A percentile compares a stretch with the other conserved stretches of the same genome.
Conservation (phyloP, 108 stramenopile species). For the Schizochytrium sp. region DNA sequence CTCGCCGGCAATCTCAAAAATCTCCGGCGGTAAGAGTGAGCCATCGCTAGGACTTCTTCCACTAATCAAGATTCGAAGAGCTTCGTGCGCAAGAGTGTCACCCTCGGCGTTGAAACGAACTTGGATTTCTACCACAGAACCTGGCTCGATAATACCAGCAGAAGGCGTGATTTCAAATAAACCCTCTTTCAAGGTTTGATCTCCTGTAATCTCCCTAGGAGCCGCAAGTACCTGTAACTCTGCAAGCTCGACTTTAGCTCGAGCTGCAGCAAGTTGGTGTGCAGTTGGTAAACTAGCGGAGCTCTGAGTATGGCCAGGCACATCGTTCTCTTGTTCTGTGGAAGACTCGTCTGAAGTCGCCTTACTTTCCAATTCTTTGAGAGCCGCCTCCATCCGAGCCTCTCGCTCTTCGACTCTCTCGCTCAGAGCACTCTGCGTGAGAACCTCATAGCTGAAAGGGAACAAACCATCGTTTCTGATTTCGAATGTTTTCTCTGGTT, state of each 20-base stretch:
- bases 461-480: slow-evolving; percentile 76
- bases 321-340: not conserved
- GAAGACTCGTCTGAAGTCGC: not conserved
- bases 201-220: not conserved
- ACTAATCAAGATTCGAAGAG: slow-evolving; percentile 53
- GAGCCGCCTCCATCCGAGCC: slow-evolving; percentile 67
- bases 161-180: slow-evolving; percentile 66
- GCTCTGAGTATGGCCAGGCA: not conserved
- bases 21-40: not conserved
- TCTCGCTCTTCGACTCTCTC: slow-evolving; percentile 53
- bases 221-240: not conserved
- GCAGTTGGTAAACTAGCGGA: not conserved
- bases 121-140: slow-evolving; percentile 62
- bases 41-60: slow-evolving; percentile 64
- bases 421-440: not conserved
- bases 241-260: not conserved
- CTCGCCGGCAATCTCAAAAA: slow-evolving; percentile 76
- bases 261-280: not conserved
- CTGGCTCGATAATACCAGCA: slow-evolving; percentile 72
- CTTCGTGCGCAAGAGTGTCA: slow-evolving; percentile 45
- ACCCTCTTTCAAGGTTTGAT: slow-evolving; percentile 33
- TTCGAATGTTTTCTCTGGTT: slow-evolving; percentile 67
- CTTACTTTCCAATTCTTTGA: not conserved
- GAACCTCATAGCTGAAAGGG: slow-evolving; percentile 68
- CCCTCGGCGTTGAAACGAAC: slow-evolving; percentile 73